Percentiles rank a stretch among this genome's conserved stretches.
Evolutionary conservation across 768 basidiomycete species (phyloP).

Genomic region (Phaeotremella fagi): DNA sequence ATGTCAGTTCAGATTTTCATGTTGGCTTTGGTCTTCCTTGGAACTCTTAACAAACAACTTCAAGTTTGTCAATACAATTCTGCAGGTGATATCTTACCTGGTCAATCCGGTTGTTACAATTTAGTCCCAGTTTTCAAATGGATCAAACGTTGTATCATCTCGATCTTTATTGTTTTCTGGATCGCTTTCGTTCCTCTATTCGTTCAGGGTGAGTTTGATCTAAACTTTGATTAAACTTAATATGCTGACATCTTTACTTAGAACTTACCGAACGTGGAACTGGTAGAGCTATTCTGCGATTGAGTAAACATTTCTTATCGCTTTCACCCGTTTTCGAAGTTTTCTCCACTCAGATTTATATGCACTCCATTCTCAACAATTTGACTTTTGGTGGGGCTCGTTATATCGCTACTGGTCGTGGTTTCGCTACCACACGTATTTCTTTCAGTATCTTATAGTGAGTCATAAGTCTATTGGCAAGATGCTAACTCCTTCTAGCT

Average conservation of each 20-base stretch:
- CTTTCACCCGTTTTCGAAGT: conserved; percentile 94
- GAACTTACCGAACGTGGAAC: conserved; percentile 96
- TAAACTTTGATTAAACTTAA: not conserved
- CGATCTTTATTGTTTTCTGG: conserved; percentile 97
- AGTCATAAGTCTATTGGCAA: conserved; percentile 3
- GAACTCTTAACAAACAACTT: conserved; percentile 79
- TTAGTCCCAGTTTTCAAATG: conserved; percentile 87
- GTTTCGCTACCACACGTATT: conserved; percentile 92
- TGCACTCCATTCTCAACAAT: conserved; percentile 94
- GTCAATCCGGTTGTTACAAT: conserved; percentile 87
- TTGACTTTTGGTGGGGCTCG: conserved; percentile 96
- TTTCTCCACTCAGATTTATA: conserved; percentile 96
- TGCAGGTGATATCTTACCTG: conserved; percentile 66
- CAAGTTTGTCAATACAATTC: conserved; percentile 72
- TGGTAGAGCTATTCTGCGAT: conserved; percentile 79
- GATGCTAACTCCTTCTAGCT: conserved; percentile 49
- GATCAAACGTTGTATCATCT: conserved; percentile 94
- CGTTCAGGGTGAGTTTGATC: conserved; percentile 67
- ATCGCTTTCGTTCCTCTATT: conserved; percentile 92
- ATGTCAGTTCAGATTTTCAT: conserved; percentile 94
- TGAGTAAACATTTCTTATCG: conserved; percentile 90
- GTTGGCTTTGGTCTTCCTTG: conserved; percentile 88
- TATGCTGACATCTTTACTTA: conserved; percentile 49
- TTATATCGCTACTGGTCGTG: conserved; percentile 98
- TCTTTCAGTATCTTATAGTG: conserved; percentile 84